phyloP scores from a whole-genome alignment of 2,329 filamentous ascomycete species.

The Colletotrichum tabaci region DNA sequence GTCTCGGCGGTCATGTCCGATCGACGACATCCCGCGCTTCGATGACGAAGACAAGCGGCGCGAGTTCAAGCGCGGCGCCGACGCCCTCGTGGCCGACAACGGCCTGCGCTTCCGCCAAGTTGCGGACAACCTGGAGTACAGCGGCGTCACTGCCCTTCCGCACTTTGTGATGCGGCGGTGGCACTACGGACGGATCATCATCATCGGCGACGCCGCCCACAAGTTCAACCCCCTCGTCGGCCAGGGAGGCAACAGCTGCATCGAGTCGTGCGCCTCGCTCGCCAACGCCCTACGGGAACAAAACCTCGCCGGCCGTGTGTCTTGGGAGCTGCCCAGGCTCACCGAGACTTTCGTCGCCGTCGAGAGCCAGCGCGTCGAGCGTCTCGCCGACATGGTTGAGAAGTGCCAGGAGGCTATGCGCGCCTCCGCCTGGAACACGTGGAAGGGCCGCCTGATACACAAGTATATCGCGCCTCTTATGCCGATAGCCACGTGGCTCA shows the following conservation, averaged over 20 bases:
- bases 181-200: slow-evolving; percentile 50
- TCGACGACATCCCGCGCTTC: slow-evolving; percentile 33
- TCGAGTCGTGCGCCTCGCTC: slow-evolving; percentile 47
- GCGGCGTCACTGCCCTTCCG: slow-evolving; percentile 36
- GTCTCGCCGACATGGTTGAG: slow-evolving; percentile 26
- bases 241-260: slow-evolving; percentile 49
- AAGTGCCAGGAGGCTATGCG: slow-evolving; percentile 36
- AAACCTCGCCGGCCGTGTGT: not conserved
- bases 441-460: slow-evolving; percentile 22
- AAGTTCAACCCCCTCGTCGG: slow-evolving; percentile 52
- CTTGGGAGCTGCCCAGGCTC: slow-evolving; percentile 10
- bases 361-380: slow-evolving; percentile 26
- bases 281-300: slow-evolving; percentile 44
- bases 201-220: slow-evolving; percentile 53
- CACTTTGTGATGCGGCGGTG: slow-evolving; percentile 45
- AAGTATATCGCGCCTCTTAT: slow-evolving; percentile 25
- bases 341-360: slow-evolving; percentile 15
- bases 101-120: slow-evolving; percentile 18
- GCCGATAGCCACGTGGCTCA: slow-evolving; percentile 18
- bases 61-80: slow-evolving; percentile 22
- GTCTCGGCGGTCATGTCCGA: slow-evolving; percentile 19
- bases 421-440: slow-evolving; percentile 26
- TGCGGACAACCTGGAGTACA: slow-evolving; percentile 21
- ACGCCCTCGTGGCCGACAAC: slow-evolving; percentile 9
- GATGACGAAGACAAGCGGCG: slow-evolving; percentile 29